Base-by-base conservation (phyloP, 192 early-diverging fungal species). In the Dissophora globulifera region DNA sequence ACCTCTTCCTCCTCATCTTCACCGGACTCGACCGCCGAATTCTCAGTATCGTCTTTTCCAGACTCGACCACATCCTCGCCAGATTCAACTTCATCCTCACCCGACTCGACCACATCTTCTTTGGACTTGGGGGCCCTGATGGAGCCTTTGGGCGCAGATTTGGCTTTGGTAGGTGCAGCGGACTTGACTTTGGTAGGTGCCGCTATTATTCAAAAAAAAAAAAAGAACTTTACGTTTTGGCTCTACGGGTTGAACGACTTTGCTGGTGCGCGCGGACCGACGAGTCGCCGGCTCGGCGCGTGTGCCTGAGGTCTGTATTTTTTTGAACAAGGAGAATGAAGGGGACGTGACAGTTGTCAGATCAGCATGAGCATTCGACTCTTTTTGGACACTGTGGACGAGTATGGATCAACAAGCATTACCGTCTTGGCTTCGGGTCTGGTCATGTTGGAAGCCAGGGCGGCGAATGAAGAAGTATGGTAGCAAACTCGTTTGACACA, bases 1-100 rank as follows among this genome's bases (percentile, higher is more conserved):
- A 10, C 31, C 13, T 65, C 52, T 38, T 67, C 65, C 12, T 67
- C 47, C 4, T 62, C 45, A 19, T 57, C 51, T 1, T 65, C 62
- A 0, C 42, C 38, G 7, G 38, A 25, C 10, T 60, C 45, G 1
- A 62, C 50, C 32, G 30, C 48, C 1, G 48, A 20, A 50, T 27
- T 50, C 17, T 30, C 0, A 7, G n/a, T 17, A 25, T n/a, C n/a
- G n/a, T n/a, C n/a, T 45, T 42, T 13, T 41, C 55, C n/a, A n/a
- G n/a, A n/a, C 32, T 51, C 48, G 13, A 52, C 67, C n/a, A 11
- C 30, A 23, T 49, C 64, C 10, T 25, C 47, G 1, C 38, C 33
- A 0, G 50, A 46, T 1, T 42, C 30, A 2, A 16, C 38, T 15
- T 35, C 57, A 22, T 56, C 55, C 15, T 26, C 38, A 3, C 33